Evolutionary conservation across 192 early-diverging fungal species (phyloP).

Genomic region (Entomortierella parvispora): DNA sequence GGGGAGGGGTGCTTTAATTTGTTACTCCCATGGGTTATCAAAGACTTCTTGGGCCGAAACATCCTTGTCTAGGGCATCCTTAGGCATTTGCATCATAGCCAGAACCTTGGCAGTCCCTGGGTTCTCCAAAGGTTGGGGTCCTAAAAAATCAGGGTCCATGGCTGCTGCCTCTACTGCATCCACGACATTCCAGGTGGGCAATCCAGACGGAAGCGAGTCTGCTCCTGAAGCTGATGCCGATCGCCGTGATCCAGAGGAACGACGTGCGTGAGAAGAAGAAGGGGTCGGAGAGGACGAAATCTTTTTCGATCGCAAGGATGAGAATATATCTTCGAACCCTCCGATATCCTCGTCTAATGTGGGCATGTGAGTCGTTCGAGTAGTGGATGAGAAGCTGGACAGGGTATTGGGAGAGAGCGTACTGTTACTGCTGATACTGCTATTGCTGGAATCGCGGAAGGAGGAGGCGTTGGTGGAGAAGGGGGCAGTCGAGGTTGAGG

Average conservation of each 20-base stretch:
- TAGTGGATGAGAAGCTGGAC: too few species aligned
- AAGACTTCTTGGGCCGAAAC: slow-evolving; percentile 66
- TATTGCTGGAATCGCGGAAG: neutral
- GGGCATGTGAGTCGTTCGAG: neutral
- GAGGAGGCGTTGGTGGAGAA: neutral
- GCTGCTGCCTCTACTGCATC: slow-evolving; percentile 44
- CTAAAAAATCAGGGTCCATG: slow-evolving; percentile 36
- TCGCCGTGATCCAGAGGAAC: too few species aligned
- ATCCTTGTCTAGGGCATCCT: slow-evolving; percentile 68
- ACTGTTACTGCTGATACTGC: neutral
- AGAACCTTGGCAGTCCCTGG: slow-evolving; percentile 27
- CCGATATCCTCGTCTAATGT: slow-evolving; percentile 30
- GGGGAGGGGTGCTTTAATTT: neutral
- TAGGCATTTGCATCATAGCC: slow-evolving; percentile 74
- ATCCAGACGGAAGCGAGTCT: neutral
- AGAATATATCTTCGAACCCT: slow-evolving; percentile 38
- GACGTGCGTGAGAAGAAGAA: too few species aligned
- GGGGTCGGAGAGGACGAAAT: too few species aligned
- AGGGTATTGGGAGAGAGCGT: neutral
- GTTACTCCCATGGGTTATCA: slow-evolving; percentile 53
- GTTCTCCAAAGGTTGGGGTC: slow-evolving; percentile 7
- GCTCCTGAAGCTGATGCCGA: too few species aligned
- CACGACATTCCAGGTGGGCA: slow-evolving; percentile 27
- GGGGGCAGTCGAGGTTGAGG: neutral
- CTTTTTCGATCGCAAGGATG: too few species aligned